Evolutionary conservation across 768 basidiomycete genomes (phyloP), one percentile per base, ranked within the genome.

Genomic region (Mycena kentingensis): DNA sequence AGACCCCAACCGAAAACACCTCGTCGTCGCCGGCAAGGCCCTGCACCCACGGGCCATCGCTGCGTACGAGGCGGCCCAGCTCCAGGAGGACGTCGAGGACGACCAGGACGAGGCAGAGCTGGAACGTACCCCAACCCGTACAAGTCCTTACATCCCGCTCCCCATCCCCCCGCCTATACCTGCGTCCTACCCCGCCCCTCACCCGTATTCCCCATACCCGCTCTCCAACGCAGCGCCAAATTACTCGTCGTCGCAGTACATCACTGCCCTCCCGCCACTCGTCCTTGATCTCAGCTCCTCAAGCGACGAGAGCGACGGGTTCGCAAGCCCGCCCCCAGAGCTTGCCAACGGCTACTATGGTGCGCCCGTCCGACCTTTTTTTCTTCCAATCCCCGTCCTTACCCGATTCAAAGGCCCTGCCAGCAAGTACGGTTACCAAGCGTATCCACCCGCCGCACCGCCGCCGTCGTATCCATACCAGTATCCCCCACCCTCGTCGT

Each of bases 221-320:
- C 19, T 16, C 38, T 2, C n/a, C 46, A 29, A 24, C 32, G n/a
- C 24, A 45, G 29, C n/a, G 24, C 44, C 44, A 16, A n/a, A 31
- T 28, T 46, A 27, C 34, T 19, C 28, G 37, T 27, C 41, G 2
- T 5, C 44, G 44, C 34, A 46, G 28, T 19, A 15, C 13, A 4
- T 51, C 49, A 49, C 63, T 18, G 41, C 62, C 24, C 73, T 73
- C 4, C 81, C 81, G 0, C 72, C 79, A 10, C 79, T 85, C 57
- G 70, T 87, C 47, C 81, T 81, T 24, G 85, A 87, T 67, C 62
- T 84, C 53, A 83, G 81, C 31, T 77, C 75, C 16, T 82, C 83
- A 66, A 82, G 80, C 4, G 85, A 87, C 60, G 84, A 87, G 70
- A 80, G 78, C 50, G 85, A 87, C 65, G 77, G 75, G 46, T 76